Conservation (phyloP, 163 green algal genomes). For the Scenedesmus sp. region DNA sequence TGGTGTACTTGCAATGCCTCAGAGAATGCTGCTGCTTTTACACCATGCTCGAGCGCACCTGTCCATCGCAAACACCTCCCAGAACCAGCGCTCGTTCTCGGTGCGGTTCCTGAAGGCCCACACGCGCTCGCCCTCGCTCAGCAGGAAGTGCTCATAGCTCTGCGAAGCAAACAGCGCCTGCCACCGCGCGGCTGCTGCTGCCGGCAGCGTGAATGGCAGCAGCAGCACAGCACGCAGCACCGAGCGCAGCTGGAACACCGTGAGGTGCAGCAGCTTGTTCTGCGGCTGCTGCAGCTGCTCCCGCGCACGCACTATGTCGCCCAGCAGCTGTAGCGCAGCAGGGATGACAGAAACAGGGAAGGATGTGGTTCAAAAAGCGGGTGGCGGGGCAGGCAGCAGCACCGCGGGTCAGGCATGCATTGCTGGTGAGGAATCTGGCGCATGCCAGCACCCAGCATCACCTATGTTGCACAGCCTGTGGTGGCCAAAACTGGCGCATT, state of each 20-base stretch:
- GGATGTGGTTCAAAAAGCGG: neutral
- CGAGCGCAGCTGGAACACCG: conserved; percentile 48
- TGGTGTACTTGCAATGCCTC: neutral
- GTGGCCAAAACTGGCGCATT: neutral
- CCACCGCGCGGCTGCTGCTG: conserved; percentile 43
- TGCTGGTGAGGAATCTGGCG: neutral
- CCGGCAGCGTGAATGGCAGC: conserved; percentile 49
- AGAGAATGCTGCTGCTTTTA: neutral
- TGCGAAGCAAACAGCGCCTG: conserved; percentile 59
- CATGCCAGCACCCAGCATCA: neutral
- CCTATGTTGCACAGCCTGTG: neutral
- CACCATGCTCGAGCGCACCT: conserved; percentile 32
- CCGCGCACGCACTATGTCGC: conserved; percentile 42
- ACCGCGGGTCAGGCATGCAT: neutral
- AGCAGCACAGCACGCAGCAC: conserved; percentile 45
- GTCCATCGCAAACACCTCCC: conserved; percentile 70
- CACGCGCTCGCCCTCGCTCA: conserved; percentile 70
- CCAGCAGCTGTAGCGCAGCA: conserved; percentile 19
- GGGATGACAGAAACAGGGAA: neutral
- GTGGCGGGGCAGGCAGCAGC: conserved; percentile 1
- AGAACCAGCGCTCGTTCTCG: conserved; percentile 79
- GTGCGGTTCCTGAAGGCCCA: conserved; percentile 73
- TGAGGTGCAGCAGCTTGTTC: conserved; percentile 50
- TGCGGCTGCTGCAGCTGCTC: conserved; percentile 43
- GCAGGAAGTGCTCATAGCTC: conserved; percentile 70